A percentile compares a stretch with the other conserved stretches of the same genome.
Conservation (phyloP, 495 filamentous ascomycete species). For the Hypoxylon lienhwacheense region DNA sequence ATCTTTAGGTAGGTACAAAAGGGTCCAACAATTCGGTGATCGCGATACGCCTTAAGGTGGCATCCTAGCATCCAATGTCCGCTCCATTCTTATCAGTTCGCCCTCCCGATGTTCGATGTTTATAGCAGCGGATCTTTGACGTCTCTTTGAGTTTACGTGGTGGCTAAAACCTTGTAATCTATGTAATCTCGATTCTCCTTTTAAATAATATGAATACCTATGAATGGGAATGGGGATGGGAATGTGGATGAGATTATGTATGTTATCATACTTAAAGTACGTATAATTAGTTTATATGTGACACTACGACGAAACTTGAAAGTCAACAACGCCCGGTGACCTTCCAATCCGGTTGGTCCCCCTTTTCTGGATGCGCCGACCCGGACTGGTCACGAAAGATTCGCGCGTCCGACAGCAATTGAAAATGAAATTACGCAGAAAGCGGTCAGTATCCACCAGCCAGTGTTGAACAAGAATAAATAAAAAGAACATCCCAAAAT, state of each 20-base stretch:
- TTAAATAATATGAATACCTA: background rate
- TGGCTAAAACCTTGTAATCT: constrained; percentile 10
- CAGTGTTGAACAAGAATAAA: background rate
- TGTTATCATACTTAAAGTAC: no score
- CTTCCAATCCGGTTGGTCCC: constrained; percentile 2
- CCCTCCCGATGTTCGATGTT: no score
- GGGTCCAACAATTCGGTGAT: constrained; percentile 29
- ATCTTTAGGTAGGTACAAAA: background rate
- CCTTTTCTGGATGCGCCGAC: constrained; percentile 13
- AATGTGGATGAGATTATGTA: no score
- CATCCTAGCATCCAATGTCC: constrained; percentile 26
- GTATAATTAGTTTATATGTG: constrained; percentile 10
- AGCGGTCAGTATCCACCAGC: constrained; percentile 32
- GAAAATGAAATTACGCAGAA: constrained; percentile 38
- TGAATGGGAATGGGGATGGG: no score
- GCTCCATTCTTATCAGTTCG: no score
- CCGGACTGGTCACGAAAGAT: constrained; percentile 16
- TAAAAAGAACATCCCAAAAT: constrained; percentile 1
- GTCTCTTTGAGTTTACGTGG: constrained; percentile 19
- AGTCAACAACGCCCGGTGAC: background rate
- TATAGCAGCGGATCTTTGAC: constrained; percentile 1
- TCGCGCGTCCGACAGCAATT: constrained; percentile 23
- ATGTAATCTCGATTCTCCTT: background rate
- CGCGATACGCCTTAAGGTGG: constrained; percentile 15
- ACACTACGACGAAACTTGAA: constrained; percentile 10